A percentile compares a stretch with the other conserved stretches of the same genome.
These are phyloP conservation scores for Vitis vinifera DNA, from an alignment of 164 flowering plant species.

Conservation along the genomic window DNA sequence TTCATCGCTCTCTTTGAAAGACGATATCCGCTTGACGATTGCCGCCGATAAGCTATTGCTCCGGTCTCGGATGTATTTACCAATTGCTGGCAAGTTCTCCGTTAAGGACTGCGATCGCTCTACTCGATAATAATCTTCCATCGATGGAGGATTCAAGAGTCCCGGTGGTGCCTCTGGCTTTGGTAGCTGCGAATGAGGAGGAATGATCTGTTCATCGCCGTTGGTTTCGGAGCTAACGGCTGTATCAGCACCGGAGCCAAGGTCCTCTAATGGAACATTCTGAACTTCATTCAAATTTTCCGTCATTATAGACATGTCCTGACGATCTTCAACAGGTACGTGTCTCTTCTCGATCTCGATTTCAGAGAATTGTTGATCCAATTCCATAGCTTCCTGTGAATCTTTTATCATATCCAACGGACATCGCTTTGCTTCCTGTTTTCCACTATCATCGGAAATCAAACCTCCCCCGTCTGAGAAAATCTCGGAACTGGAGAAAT, in stretches of 20 bases:
- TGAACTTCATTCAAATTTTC: background rate
- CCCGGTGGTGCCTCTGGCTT: slow-evolving; percentile 48
- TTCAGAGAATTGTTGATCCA: too few relatives aligned
- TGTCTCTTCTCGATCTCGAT: too few relatives aligned
- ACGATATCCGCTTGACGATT: slow-evolving; percentile 44
- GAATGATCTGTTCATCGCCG: slow-evolving; percentile 12
- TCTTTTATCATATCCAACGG: too few relatives aligned
- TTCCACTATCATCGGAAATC: too few relatives aligned
- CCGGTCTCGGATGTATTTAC: slow-evolving; percentile 58
- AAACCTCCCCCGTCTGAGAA: too few relatives aligned
- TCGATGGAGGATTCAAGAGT: background rate
- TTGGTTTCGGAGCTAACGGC: background rate
- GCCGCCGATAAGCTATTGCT: slow-evolving; percentile 65
- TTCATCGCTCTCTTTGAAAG: slow-evolving; percentile 28
- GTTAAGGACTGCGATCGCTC: slow-evolving; percentile 23
- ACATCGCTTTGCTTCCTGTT: too few relatives aligned
- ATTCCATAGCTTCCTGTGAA: too few relatives aligned
- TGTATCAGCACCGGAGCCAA: background rate
- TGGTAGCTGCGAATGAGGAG: slow-evolving; percentile 37
- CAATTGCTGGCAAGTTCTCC: slow-evolving; percentile 46
- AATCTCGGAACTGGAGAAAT: too few relatives aligned
- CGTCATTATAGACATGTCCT: background rate
- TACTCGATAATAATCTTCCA: slow-evolving; percentile 6
- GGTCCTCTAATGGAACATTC: background rate
- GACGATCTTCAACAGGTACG: too few relatives aligned